These are phyloP conservation scores for Solanum gandarillasii DNA, from an alignment of 257 asterid species.

Conservation along the genomic window DNA sequence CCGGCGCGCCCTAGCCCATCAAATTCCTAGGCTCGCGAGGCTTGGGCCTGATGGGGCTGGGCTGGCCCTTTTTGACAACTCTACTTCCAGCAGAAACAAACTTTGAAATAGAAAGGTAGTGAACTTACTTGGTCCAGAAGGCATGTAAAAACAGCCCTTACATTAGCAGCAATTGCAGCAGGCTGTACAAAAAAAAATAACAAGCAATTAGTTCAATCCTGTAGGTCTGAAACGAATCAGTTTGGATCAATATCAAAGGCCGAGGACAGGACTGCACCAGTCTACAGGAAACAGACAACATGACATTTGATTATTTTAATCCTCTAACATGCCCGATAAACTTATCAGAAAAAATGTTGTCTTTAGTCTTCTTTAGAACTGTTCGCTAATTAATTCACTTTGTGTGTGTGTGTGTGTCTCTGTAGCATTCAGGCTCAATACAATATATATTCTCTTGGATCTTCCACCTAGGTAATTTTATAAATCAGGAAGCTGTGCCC, in stretches of 20 bases:
- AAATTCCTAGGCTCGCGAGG: background rate
- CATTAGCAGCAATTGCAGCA: conserved; percentile 73
- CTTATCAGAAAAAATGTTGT: background rate
- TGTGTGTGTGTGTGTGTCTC: background rate
- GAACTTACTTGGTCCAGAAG: conserved; percentile 79
- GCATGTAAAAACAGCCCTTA: conserved; percentile 83
- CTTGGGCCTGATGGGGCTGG: background rate
- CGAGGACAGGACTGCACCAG: background rate
- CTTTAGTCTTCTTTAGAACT: background rate
- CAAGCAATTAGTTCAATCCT: conserved; percentile 6
- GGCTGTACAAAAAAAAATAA: conserved; percentile 48
- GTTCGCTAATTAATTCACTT: background rate
- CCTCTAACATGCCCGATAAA: background rate
- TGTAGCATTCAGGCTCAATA: background rate
- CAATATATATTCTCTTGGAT: background rate
- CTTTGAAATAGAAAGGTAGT: conserved; percentile 4
- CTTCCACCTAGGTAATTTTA: background rate
- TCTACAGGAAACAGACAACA: background rate
- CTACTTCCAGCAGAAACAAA: conserved; percentile 7
- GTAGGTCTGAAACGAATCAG: background rate
- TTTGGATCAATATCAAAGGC: background rate
- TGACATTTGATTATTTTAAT: background rate
- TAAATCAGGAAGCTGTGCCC: background rate
- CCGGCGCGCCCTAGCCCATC: no score
- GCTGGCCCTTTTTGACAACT: background rate